Base-by-base conservation (phyloP, 148 eudicot species). In the Euryodendron excelsum region DNA sequence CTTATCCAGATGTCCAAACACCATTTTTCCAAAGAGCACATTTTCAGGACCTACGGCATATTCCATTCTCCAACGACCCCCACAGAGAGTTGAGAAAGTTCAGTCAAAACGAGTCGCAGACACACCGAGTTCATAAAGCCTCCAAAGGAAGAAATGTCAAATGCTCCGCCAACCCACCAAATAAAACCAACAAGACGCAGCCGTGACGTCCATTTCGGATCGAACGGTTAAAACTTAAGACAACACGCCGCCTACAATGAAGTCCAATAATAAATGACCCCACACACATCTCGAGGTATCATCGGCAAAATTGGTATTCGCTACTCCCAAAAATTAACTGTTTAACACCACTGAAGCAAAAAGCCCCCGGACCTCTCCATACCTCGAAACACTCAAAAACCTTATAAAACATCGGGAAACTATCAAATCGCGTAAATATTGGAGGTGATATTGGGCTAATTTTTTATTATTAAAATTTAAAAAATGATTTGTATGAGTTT, bases 121-220 rank as follows among this genome's bases (percentile, higher is more conserved):
- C 45, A 59, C 45, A 66, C 69, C 69, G 65, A 28, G 63, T 28
- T 12, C 27, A 10, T 12, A 10, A 28, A 36, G 17, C 37, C 21
- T 36, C 27, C 34, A 20, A 28, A 75, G 45, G 9, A 41, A 41
- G 45, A 41, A 39, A 37, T 60, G 67, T 62, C 69, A 21, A n/a
- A 36, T 10, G 0, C 55, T 69, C 30, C 31, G 39, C 30, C 18
- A n/a, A 39, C 52, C 50, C 45, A 50, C 34, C 62, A 39, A 4
- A 18, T 3, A 58, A 36, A 14, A 25, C 21, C 33, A 37, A 39
- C 77, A 74, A 23, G 72, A 77, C 48, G 77, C 39, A 47, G 50
- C 64, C 18, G 69, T 79, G 77, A 48, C 77, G 82, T 73, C 69
- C 64, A 61, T 28, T n/a, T 3, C 15, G 45, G 31, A 52, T 50